phyloP scores from a whole-genome alignment of 2,329 filamentous ascomycete genomes.

The Cytospora piceicola region DNA sequence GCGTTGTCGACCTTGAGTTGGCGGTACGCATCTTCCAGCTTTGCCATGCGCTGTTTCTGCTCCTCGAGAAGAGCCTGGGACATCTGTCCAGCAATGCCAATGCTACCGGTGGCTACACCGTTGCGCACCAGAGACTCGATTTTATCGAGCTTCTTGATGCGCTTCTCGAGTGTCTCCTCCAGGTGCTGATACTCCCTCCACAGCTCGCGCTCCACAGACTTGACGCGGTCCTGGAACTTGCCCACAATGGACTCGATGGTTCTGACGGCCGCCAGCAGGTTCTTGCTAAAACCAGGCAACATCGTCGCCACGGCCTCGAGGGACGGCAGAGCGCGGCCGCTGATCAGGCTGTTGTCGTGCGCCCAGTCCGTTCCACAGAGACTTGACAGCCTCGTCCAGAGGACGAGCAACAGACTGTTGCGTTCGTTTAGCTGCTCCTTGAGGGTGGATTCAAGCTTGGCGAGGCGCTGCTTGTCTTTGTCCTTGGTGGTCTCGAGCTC shows the following conservation, averaged over 20 bases:
- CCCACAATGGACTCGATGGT: slow-evolving; percentile 80
- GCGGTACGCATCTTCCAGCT: slow-evolving; percentile 64
- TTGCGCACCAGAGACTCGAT: slow-evolving; percentile 80
- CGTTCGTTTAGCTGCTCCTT: slow-evolving; percentile 88
- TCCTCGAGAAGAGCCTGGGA: slow-evolving; percentile 39
- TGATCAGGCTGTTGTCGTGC: slow-evolving; percentile 85
- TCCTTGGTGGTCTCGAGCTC: slow-evolving; percentile 83
- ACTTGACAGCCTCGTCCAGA: slow-evolving; percentile 86
- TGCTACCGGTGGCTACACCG: slow-evolving; percentile 55
- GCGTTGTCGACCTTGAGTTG: slow-evolving; percentile 67
- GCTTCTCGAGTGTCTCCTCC: slow-evolving; percentile 77
- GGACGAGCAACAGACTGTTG: slow-evolving; percentile 81
- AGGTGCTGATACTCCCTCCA: slow-evolving; percentile 87
- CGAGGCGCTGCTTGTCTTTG: slow-evolving; percentile 77
- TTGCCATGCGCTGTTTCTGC: slow-evolving; percentile 52
- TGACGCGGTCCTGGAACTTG: slow-evolving; percentile 79
- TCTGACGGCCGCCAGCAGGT: slow-evolving; percentile 84
- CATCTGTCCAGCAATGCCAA: slow-evolving; percentile 37
- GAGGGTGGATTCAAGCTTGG: slow-evolving; percentile 75
- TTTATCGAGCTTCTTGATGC: slow-evolving; percentile 83
- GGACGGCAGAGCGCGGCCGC: slow-evolving; percentile 79
- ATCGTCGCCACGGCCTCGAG: slow-evolving; percentile 85
- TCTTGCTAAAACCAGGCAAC: slow-evolving; percentile 86
- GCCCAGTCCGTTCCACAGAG: slow-evolving; percentile 93
- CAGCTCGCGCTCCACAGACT: slow-evolving; percentile 85